These are phyloP conservation scores for Cutaneotrichosporon cutaneum DNA, from an alignment of 1,284 basidiomycete species.

Conservation along the genomic window DNA sequence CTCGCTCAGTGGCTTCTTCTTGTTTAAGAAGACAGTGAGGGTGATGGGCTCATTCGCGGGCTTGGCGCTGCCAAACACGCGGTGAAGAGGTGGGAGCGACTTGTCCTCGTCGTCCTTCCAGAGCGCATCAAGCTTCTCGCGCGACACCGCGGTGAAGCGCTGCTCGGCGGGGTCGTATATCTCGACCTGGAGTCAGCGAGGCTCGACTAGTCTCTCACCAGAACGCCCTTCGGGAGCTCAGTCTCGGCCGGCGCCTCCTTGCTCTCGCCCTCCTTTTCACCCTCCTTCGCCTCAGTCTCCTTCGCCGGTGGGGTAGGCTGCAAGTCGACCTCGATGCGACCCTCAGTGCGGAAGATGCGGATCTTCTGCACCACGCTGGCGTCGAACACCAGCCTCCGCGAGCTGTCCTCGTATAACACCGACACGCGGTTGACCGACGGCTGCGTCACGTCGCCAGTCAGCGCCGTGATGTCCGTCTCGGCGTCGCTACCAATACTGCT, in stretches of 20 bases:
- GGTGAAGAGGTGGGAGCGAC: conserved; percentile 26
- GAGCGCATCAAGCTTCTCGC: conserved; percentile 35
- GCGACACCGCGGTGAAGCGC: conserved; percentile 40
- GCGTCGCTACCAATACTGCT: conserved; percentile 27
- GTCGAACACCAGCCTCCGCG: conserved; percentile 80
- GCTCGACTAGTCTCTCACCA: conserved; percentile 39
- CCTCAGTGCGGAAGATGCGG: conserved; percentile 75
- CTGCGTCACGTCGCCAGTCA: conserved; percentile 15
- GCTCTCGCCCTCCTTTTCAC: conserved; percentile 16
- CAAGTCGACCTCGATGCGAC: conserved; percentile 74
- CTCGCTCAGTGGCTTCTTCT: conserved; percentile 80
- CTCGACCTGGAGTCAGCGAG: conserved; percentile 40
- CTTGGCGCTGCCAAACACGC: conserved; percentile 27
- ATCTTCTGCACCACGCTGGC: conserved; percentile 79
- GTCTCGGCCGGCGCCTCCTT: conserved; percentile 15
- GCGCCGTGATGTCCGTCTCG: conserved; percentile 18
- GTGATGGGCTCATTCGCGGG: conserved; percentile 27
- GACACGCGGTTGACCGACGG: conserved; percentile 61
- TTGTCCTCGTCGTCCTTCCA: conserved; percentile 26
- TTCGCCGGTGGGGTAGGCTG: conserved; percentile 28
- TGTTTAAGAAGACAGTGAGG: conserved; percentile 68
- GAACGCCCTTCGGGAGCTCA: conserved; percentile 46
- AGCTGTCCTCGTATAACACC: conserved; percentile 86
- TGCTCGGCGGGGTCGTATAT: conserved; percentile 46
- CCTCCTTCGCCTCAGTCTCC: conserved; percentile 12